These are phyloP conservation scores for Agroathelia rolfsii DNA, from an alignment of 1,284 basidiomycete species.

Conservation along the genomic window DNA sequence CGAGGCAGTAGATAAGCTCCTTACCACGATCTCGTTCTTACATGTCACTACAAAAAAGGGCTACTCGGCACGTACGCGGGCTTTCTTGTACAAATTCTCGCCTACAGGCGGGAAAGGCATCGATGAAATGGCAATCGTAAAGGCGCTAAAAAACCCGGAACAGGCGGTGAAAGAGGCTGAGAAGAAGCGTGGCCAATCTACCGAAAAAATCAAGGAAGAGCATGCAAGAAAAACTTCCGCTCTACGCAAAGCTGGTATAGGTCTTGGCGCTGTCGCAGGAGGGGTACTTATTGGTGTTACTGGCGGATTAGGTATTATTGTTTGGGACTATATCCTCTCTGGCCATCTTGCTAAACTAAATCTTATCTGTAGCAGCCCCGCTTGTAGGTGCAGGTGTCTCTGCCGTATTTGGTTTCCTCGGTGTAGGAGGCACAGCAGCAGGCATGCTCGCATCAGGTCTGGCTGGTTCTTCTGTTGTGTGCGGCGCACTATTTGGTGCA, in stretches of 20 bases:
- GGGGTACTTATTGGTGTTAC: constrained; percentile 49
- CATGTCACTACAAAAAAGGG: constrained; percentile 36
- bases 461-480: constrained; percentile 45
- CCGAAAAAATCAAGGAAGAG: constrained; percentile 27
- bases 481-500: constrained; percentile 47
- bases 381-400: constrained; percentile 45
- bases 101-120: too few relatives aligned
- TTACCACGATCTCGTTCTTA: constrained; percentile 42
- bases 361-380: constrained; percentile 49
- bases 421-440: constrained; percentile 43
- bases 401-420: constrained; percentile 38
- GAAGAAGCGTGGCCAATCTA: constrained; percentile 30
- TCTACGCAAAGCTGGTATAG: constrained; percentile 37
- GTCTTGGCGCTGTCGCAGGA: constrained; percentile 43
- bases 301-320: too few relatives aligned
- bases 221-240: constrained; percentile 34
- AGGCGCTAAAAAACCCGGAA: constrained; percentile 40
- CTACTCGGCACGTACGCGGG: constrained; percentile 44
- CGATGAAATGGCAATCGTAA: constrained; percentile 35
- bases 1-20: constrained; percentile 25
- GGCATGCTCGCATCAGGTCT: constrained; percentile 44
- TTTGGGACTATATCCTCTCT: too few relatives aligned
- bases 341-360: too few relatives aligned
- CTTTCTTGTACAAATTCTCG: constrained; percentile 34
- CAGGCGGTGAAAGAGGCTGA: constrained; percentile 35